phyloP scores from a whole-genome alignment of 768 basidiomycete genomes.

The Podaxis sp. region DNA sequence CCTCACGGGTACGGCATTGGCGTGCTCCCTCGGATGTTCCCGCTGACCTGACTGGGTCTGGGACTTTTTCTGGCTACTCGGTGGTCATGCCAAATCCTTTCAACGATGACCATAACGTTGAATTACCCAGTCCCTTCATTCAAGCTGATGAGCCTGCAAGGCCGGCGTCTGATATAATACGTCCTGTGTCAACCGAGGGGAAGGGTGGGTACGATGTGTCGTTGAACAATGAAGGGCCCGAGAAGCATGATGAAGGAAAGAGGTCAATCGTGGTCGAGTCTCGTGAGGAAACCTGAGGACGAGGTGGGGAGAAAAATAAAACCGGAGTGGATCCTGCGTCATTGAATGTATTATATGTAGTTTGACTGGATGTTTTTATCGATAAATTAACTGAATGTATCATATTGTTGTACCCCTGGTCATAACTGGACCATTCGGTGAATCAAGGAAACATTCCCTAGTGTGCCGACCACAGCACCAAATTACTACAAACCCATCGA shows the following conservation, averaged over 20 bases:
- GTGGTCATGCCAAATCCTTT: constrained; percentile 21
- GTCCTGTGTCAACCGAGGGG: neutral
- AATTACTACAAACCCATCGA: too few species aligned
- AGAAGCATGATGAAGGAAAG: neutral
- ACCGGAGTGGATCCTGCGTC: neutral
- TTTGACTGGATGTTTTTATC: neutral
- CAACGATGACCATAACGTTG: constrained; percentile 3
- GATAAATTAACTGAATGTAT: constrained; percentile 7
- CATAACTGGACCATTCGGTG: too few species aligned
- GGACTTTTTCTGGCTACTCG: constrained; percentile 28
- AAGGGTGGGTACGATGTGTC: neutral
- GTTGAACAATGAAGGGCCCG: neutral
- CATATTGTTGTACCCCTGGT: neutral
- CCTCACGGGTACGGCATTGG: constrained; percentile 18
- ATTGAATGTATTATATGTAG: neutral
- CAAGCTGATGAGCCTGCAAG: constrained; percentile 9
- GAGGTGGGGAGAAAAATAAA: neutral
- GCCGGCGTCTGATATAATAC: constrained; percentile 1
- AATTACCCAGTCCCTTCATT: constrained; percentile 5
- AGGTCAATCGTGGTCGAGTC: neutral
- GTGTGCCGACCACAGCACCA: too few species aligned
- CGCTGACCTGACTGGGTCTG: constrained; percentile 24
- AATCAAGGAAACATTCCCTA: too few species aligned
- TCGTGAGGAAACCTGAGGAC: neutral
- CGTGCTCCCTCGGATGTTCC: constrained; percentile 33